phyloP scores from a whole-genome alignment of 306 rosid genomes.

The Mimosa pudica region DNA sequence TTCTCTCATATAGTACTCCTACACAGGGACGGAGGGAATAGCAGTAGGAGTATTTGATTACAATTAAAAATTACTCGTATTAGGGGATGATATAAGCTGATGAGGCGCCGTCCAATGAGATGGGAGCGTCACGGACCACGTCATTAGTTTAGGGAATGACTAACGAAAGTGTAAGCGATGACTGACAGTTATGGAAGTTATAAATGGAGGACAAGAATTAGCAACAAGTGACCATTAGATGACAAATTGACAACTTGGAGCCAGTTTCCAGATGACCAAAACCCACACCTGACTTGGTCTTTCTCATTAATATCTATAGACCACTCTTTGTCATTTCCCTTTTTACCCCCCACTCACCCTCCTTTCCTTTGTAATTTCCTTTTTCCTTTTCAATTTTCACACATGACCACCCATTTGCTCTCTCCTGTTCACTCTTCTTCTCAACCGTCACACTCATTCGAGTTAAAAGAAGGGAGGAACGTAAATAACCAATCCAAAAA shows the following conservation, averaged over 20 bases:
- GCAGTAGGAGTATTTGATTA: too few species aligned
- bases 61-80: too few species aligned
- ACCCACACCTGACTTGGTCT: background rate
- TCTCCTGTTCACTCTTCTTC: background rate
- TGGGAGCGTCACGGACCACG: background rate
- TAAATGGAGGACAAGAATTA: background rate
- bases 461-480: too few species aligned
- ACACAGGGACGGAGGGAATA: too few species aligned
- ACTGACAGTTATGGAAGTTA: too few species aligned
- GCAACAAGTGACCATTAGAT: background rate
- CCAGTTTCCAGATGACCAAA: background rate
- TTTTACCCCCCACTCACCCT: background rate
- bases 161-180: background rate
- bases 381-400: too few species aligned
- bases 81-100: too few species aligned
- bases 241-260: background rate
- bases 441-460: background rate
- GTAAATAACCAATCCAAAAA: too few species aligned
- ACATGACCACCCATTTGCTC: background rate
- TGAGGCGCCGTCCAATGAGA: background rate
- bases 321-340: too few species aligned
- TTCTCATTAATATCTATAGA: background rate
- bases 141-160: background rate
- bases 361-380: background rate
- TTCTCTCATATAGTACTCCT: too few species aligned